Conservation (phyloP, 164 flowering plant genomes). For the Sextonia rubra region DNA sequence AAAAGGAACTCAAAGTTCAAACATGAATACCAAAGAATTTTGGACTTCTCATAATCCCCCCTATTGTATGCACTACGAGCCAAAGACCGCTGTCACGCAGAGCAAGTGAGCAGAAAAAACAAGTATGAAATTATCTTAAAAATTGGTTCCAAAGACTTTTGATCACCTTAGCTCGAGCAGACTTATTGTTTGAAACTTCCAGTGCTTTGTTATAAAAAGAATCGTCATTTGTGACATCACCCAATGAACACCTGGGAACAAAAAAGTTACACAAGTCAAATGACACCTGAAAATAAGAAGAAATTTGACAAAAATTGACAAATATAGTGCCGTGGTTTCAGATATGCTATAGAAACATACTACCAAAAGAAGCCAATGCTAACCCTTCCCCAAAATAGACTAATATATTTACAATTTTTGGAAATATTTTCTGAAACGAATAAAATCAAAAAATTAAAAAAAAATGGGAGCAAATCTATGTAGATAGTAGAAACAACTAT, state of each 20-base stretch:
- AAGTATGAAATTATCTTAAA: neutral
- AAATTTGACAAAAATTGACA: too few species aligned
- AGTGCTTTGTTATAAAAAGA: constrained; percentile 75
- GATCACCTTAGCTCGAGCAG: constrained; percentile 80
- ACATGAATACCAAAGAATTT: constrained; percentile 49
- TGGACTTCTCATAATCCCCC: constrained; percentile 74
- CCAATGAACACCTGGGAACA: constrained; percentile 75
- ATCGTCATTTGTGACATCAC: constrained; percentile 79
- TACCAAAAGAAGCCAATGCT: too few species aligned
- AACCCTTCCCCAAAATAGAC: too few species aligned
- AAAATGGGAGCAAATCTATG: too few species aligned
- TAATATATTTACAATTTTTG: too few species aligned
- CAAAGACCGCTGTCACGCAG: constrained; percentile 59
- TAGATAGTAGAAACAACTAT: too few species aligned
- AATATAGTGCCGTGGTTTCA: too few species aligned
- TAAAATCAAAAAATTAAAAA: too few species aligned
- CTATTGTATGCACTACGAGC: constrained; percentile 93
- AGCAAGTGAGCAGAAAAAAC: constrained; percentile 1
- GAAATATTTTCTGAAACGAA: too few species aligned
- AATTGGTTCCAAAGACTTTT: neutral
- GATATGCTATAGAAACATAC: too few species aligned
- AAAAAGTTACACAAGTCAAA: neutral
- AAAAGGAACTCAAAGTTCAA: neutral
- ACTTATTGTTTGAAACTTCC: constrained; percentile 77
- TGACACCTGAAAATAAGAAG: too few species aligned